Evolutionary conservation across 1,284 basidiomycete species (phyloP).

Genomic region (Moesziomyces sp.): DNA sequence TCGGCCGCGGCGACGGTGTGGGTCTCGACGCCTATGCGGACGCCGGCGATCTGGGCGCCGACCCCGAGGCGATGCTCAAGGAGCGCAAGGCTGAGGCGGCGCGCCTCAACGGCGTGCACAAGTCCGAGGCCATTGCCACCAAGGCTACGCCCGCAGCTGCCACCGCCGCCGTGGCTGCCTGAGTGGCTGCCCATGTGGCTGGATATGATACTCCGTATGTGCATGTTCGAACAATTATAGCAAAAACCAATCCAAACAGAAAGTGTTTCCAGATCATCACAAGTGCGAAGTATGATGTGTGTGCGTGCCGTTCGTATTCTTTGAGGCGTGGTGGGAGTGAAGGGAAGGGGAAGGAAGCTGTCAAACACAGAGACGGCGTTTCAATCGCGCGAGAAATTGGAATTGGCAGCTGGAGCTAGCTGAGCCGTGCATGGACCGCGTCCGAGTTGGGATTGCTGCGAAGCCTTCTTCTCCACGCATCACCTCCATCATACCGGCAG

Average conservation of each 20-base stretch:
- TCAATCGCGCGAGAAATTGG: slow-evolving; percentile 26
- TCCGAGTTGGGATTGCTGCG: no score
- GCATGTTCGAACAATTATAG: slow-evolving; percentile 10
- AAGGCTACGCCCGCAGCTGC: slow-evolving; percentile 7
- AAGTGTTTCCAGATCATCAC: not conserved
- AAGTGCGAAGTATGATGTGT: not conserved
- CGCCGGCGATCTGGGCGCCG: slow-evolving; percentile 69
- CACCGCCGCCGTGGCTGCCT: slow-evolving; percentile 33
- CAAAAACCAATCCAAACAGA: not conserved
- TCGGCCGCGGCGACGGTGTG: slow-evolving; percentile 64
- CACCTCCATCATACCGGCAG: not conserved
- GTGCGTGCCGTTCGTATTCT: not conserved
- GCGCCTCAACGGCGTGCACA: slow-evolving; percentile 18
- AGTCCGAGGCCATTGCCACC: slow-evolving; percentile 5
- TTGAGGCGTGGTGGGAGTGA: not conserved
- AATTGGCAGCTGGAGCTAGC: not conserved
- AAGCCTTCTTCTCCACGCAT: slow-evolving; percentile 9
- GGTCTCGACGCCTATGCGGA: slow-evolving; percentile 70
- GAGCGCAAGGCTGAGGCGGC: slow-evolving; percentile 46
- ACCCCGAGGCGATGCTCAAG: slow-evolving; percentile 61
- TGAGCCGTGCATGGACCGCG: slow-evolving; percentile 32
- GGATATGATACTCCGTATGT: not conserved
- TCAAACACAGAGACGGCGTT: not conserved
- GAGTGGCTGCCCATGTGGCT: not conserved
- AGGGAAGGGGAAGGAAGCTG: not conserved